phyloP scores from a whole-genome alignment of 2,329 filamentous ascomycete genomes.

The Neopestalotiopsis sp. region DNA sequence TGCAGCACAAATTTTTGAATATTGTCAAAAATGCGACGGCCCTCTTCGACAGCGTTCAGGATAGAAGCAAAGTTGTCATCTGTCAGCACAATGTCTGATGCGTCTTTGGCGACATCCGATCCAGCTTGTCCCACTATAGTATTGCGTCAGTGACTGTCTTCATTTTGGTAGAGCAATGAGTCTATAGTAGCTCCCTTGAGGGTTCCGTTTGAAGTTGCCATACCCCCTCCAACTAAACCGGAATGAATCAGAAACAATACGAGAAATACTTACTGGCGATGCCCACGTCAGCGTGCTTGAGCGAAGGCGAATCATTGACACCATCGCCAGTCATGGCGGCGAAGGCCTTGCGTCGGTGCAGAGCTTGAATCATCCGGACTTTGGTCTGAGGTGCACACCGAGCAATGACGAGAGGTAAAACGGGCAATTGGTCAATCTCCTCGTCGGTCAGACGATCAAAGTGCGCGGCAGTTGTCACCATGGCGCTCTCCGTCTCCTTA shows the following conservation, averaged over 20 bases:
- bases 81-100: slow-evolving; percentile 70
- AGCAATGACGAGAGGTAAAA: slow-evolving; percentile 71
- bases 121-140: slow-evolving; percentile 57
- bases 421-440: slow-evolving; percentile 67
- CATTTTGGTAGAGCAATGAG: no score
- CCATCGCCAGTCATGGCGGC: slow-evolving; percentile 74
- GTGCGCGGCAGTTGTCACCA: slow-evolving; percentile 61
- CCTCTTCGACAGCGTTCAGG: slow-evolving; percentile 72
- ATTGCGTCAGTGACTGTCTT: no score
- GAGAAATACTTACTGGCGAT: slow-evolving; percentile 53
- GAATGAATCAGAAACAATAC: no score
- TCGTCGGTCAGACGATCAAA: slow-evolving; percentile 69
- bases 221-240: no score
- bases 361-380: slow-evolving; percentile 71
- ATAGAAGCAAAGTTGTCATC: slow-evolving; percentile 78
- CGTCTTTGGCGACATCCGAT: slow-evolving; percentile 58
- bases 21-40: slow-evolving; percentile 74
- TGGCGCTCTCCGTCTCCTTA: slow-evolving; percentile 7
- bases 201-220: no score
- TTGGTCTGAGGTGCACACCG: slow-evolving; percentile 74
- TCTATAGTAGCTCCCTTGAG: no score
- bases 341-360: slow-evolving; percentile 42
- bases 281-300: slow-evolving; percentile 72
- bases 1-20: slow-evolving; percentile 78
- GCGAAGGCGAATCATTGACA: slow-evolving; percentile 73